These are phyloP conservation scores for Parachaetomium inaequale DNA, from an alignment of 495 filamentous ascomycete species.

Conservation along the genomic window DNA sequence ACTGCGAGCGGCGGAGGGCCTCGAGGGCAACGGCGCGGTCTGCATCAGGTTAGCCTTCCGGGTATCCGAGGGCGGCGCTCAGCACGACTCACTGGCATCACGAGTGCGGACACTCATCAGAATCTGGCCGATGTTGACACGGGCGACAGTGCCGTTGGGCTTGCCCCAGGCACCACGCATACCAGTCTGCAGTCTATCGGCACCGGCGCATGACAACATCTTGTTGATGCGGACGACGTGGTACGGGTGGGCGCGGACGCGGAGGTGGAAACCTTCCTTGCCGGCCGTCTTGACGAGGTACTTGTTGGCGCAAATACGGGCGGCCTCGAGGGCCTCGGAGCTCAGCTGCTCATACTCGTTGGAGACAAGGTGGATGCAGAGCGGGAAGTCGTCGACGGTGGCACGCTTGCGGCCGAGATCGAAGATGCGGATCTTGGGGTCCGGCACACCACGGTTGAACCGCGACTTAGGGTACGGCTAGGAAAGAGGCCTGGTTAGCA, in stretches of 20 bases:
- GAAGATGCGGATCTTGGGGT: slow-evolving; percentile 99
- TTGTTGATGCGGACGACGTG: slow-evolving; percentile 99
- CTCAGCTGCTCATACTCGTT: slow-evolving; percentile 99
- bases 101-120: slow-evolving; percentile 93
- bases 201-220: slow-evolving; percentile 99
- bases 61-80: neutral
- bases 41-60: slow-evolving; percentile 37
- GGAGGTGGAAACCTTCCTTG: slow-evolving; percentile 99
- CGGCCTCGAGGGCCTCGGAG: slow-evolving; percentile 97
- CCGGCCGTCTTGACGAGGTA: slow-evolving; percentile 95
- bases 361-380: slow-evolving; percentile 96
- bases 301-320: slow-evolving; percentile 99
- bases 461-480: slow-evolving; percentile 98
- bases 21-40: slow-evolving; percentile 91
- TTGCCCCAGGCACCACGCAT: slow-evolving; percentile 99
- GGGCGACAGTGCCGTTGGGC: slow-evolving; percentile 94
- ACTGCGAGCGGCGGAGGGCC: slow-evolving; percentile 96
- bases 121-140: slow-evolving; percentile 99
- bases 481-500: slow-evolving; percentile 35
- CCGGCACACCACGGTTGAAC: slow-evolving; percentile 99
- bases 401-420: slow-evolving; percentile 99
- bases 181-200: slow-evolving; percentile 99
- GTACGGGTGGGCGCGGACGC: slow-evolving; percentile 97
- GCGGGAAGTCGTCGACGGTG: slow-evolving; percentile 96
- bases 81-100: slow-evolving; percentile 66